Evolutionary conservation across 2,329 filamentous ascomycete genomes (phyloP), one percentile per base, ranked within the genome.

Genomic region (Aureobasidium musti): DNA sequence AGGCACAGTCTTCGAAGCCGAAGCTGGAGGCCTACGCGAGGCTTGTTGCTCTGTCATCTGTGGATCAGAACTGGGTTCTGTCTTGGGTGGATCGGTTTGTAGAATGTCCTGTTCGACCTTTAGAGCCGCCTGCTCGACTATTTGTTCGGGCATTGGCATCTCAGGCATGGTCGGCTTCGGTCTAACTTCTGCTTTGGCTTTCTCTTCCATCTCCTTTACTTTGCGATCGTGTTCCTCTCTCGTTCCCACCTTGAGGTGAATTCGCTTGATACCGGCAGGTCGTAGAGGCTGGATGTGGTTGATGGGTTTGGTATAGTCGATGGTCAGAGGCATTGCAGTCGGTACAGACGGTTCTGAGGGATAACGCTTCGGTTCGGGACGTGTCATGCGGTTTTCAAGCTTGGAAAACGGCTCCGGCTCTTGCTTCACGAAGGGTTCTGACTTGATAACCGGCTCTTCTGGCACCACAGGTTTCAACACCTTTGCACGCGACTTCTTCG

Each of bases 231-330:
- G 80, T 71, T 87, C 84, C 71, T 87, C 84, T 26, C 81, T 81
- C 0, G 83, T 80, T 0, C 84, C 84, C 61, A 87, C 78, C 68
- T 86, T 87, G 56, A 89, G 73, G 26, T 85, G 87, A 65, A 88
- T 83, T 33, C 82, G 83, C 72, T 84, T 84, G n/a, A 63, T 52
- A 3, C 57, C 52, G 11, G 33, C 57, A 11, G 63, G 41, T 28
- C 57, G 39, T 4, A 67, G 41, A 7, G 66, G 65, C 33, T 67
- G 66, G 3, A 67, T 69, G 19, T 59, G 60, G 21, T 65, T 66
- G 56, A 64, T 63, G 0, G 66, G 61, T 30, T 45, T 54, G 19
- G 53, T 67, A 30, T 37, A 63, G 37, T 69, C 66, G 3, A 64
- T 59, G 14, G 65, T 66, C 13, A 61, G 57, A 30, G 68, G 54